Percentiles rank a stretch among this genome's conserved stretches.
Evolutionary conservation across 2,329 filamentous ascomycete species (phyloP).

Genomic region (Aspergillus sp.): DNA sequence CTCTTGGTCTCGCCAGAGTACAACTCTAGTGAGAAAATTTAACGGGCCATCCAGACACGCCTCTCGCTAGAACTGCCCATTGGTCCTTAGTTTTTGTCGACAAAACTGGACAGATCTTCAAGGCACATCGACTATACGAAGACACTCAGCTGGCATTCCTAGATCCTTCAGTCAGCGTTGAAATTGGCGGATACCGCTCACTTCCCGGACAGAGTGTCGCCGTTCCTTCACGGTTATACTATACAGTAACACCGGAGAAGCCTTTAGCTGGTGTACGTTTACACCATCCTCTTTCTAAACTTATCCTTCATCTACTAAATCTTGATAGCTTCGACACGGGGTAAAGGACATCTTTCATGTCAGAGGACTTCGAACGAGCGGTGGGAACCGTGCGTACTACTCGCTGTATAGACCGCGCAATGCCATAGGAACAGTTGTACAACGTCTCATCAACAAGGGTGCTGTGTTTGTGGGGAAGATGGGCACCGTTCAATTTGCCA

Average conservation of each 20-base stretch:
- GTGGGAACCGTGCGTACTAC: slow-evolving; percentile 55
- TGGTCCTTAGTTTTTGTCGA: slow-evolving; percentile 47
- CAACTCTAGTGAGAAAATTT: background rate
- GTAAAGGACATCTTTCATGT: slow-evolving; percentile 60
- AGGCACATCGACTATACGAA: slow-evolving; percentile 46
- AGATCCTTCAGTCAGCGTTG: slow-evolving; percentile 35
- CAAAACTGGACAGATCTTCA: slow-evolving; percentile 38
- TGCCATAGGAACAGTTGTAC: slow-evolving; percentile 46
- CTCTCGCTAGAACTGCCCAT: slow-evolving; percentile 25
- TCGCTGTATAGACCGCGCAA: slow-evolving; percentile 44
- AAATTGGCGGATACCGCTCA: slow-evolving; percentile 10
- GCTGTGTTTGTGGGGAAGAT: slow-evolving; percentile 40
- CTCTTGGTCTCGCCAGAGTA: slow-evolving; percentile 1
- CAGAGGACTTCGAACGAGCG: slow-evolving; percentile 49
- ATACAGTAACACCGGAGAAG: slow-evolving; percentile 45
- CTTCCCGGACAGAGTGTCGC: slow-evolving; percentile 35
- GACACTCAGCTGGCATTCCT: slow-evolving; percentile 47
- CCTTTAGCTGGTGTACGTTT: slow-evolving; percentile 52
- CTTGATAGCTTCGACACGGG: slow-evolving; percentile 31
- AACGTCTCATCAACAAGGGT: slow-evolving; percentile 54
- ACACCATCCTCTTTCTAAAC: no score
- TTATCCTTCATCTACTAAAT: no score
- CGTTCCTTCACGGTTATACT: slow-evolving; percentile 58
- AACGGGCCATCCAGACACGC: background rate
- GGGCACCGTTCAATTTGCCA: slow-evolving; percentile 29